A percentile compares a stretch with the other conserved stretches of the same genome.
Evolutionary conservation across 805 yeast species (phyloP).

Genomic region (Yamadazyma sp.): DNA sequence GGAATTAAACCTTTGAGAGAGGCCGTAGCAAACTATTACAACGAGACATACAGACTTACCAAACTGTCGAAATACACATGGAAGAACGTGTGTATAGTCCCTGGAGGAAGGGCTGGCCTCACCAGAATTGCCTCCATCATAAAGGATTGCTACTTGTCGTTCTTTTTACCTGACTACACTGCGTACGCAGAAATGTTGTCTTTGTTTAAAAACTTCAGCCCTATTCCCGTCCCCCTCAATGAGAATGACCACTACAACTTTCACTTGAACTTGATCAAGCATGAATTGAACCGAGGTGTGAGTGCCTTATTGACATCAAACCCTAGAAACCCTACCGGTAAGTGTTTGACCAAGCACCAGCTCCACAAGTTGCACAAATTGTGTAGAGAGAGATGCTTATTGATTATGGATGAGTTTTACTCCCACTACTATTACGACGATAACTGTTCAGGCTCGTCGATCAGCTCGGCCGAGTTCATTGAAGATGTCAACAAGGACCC

Average conservation of each 20-base stretch:
- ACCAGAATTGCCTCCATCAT: constrained; percentile 62
- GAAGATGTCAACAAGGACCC: constrained; percentile 59
- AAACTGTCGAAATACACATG: constrained; percentile 54
- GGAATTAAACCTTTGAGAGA: constrained; percentile 54
- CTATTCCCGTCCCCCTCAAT: constrained; percentile 60
- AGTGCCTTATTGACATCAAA: constrained; percentile 58
- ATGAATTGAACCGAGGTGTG: constrained; percentile 57
- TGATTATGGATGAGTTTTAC: constrained; percentile 65
- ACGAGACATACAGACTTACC: constrained; percentile 51
- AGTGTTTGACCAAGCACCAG: constrained; percentile 48
- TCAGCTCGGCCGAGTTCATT: constrained; percentile 50
- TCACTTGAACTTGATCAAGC: constrained; percentile 50
- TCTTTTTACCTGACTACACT: constrained; percentile 62
- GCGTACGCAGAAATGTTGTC: constrained; percentile 67
- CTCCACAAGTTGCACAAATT: constrained; percentile 49
- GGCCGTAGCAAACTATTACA: constrained; percentile 58
- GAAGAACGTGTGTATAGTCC: constrained; percentile 62
- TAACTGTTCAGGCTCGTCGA: constrained; percentile 51
- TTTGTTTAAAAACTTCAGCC: constrained; percentile 59
- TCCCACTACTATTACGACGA: constrained; percentile 58
- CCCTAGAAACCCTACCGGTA: constrained; percentile 65
- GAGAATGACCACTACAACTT: constrained; percentile 58
- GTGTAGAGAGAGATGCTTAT: constrained; percentile 53
- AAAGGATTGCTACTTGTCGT: constrained; percentile 57
- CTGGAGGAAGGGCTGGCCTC: constrained; percentile 64